Base-by-base conservation (phyloP, 2,329 filamentous ascomycete species). In the Calonectria henricotiae region DNA sequence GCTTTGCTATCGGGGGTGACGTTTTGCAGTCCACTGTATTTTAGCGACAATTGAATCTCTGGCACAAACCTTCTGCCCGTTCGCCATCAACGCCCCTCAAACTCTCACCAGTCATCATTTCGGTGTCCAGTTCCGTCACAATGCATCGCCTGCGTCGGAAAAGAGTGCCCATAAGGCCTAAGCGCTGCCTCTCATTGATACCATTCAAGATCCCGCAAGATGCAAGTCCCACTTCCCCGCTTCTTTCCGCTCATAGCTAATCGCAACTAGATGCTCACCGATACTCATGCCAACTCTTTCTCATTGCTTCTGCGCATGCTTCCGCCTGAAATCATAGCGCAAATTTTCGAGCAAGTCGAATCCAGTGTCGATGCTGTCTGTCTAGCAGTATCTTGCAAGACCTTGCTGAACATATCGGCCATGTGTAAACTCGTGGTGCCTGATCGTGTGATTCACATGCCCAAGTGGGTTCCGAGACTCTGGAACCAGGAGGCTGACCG, bases 271-370 rank as follows among this genome's bases (percentile, higher is more conserved):
- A 20, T 75, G 5, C 20, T 39, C n/a, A 32, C 17, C 1, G 49
- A 68, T 25, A 39, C 5, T 15, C 54, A 17, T n/a, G 13, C 39
- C 35, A 5, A 32, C 63, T 25, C 67, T 39, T 61, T 72, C 37
- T 35, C 62, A 44, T 11, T 65, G 27, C 35, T 68, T 0, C 63
- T 79, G 8, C 63, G 76, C 25, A 70, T 44, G n/a, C 67, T 80
- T 2, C 79, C 79, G 9, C 64, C 73, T 17, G 79, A 80, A 32
- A 74, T 79, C 51, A 65, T 80, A n/a, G 62, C 71, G 27, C 69
- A 74, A 4, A 75, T 80, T 43, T 76, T 76, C 44, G 43, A 58
- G 4, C 67, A 75, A 17, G 64, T 71, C 8, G 37, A 62, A 15
- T 35, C 49, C 5, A 37, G 54, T 25, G 54, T 67, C 15, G 74